Conservation (phyloP, 352 stramenopile species). For the Phytophthora boehmeriae region DNA sequence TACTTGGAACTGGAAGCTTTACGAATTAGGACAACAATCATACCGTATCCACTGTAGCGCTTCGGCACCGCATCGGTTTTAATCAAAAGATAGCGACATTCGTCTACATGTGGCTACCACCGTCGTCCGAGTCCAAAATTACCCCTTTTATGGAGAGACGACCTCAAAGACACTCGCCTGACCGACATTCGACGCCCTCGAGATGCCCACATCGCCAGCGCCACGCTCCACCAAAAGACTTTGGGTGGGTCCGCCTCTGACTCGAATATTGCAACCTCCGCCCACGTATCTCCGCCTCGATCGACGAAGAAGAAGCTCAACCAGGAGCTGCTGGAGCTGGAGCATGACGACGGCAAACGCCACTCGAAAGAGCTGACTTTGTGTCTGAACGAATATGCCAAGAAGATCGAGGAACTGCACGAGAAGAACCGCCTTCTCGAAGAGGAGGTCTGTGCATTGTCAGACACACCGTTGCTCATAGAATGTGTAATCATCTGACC, state of each 20-base stretch:
- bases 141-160: constrained; percentile 37
- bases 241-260: neutral
- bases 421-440: constrained; percentile 80
- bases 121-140: constrained; percentile 18
- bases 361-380: constrained; percentile 68
- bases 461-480: too few relatives aligned
- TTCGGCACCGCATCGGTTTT: constrained; percentile 12
- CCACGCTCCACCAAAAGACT: constrained; percentile 27
- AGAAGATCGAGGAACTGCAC: constrained; percentile 79
- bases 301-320: constrained; percentile 46
- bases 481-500: constrained; percentile 2
- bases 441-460: constrained; percentile 54
- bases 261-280: neutral
- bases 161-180: neutral
- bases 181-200: neutral
- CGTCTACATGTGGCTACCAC: constrained; percentile 21
- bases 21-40: neutral
- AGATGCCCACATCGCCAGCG: constrained; percentile 29
- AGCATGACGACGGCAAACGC: constrained; percentile 76
- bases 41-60: neutral
- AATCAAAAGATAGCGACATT: neutral
- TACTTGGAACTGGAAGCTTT: too few relatives aligned
- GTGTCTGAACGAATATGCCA: constrained; percentile 72
- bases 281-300: constrained; percentile 15
- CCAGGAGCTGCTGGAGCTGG: constrained; percentile 70